Evolutionary conservation across 306 rosid genomes (phyloP).

Genomic region (Delonix regia): DNA sequence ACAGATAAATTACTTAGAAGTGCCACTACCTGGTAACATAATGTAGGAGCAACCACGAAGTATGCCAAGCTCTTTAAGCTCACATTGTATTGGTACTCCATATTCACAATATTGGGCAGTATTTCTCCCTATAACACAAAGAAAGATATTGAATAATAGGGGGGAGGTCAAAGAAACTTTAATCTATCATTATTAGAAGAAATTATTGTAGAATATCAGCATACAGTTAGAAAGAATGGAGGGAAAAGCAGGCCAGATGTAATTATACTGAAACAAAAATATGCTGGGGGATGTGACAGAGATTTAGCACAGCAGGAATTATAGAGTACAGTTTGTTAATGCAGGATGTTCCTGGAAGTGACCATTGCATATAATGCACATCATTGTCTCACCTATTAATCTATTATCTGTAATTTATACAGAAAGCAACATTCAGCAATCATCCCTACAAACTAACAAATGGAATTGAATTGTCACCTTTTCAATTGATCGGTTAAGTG

Average conservation of each 20-base stretch:
- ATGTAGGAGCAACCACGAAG: constrained; percentile 97
- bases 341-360: constrained; percentile 13
- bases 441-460: neutral
- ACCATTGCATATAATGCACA: constrained; percentile 15
- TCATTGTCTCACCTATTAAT: constrained; percentile 8
- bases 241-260: constrained; percentile 3
- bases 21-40: constrained; percentile 88
- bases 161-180: neutral
- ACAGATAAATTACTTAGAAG: constrained; percentile 20
- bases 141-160: constrained; percentile 28
- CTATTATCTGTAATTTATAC: neutral
- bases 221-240: neutral
- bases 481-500: constrained; percentile 46
- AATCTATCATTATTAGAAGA: constrained; percentile 20
- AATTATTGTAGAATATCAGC: constrained; percentile 27
- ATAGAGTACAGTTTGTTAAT: constrained; percentile 19
- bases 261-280: constrained; percentile 10
- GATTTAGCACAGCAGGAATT: constrained; percentile 8
- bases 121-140: constrained; percentile 48
- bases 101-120: constrained; percentile 28
- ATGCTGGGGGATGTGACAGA: neutral
- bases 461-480: constrained; percentile 52
- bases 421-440: neutral
- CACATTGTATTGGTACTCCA: constrained; percentile 51
- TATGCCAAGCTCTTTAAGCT: constrained; percentile 71